Conservation (phyloP, 495 filamentous ascomycete species). For the Rostrohypoxylon terebratum region DNA sequence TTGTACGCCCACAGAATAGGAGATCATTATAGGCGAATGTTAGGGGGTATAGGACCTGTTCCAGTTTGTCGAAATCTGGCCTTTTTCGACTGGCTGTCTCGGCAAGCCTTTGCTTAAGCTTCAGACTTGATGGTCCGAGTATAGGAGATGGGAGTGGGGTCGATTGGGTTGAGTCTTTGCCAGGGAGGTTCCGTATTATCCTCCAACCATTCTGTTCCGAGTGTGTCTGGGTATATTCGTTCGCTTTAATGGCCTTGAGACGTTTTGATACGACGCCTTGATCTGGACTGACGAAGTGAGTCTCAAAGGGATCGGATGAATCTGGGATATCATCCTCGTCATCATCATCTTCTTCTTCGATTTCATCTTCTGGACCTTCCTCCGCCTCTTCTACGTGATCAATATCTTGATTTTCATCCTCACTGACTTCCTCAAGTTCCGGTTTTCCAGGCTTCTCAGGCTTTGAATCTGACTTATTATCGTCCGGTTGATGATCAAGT, state of each 20-base stretch:
- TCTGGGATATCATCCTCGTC: slow-evolving; percentile 65
- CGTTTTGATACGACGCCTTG: slow-evolving; percentile 65
- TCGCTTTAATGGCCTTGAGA: slow-evolving; percentile 64
- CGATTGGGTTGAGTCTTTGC: slow-evolving; percentile 38
- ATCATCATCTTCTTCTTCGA: slow-evolving; percentile 52
- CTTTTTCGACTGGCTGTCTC: slow-evolving; percentile 49
- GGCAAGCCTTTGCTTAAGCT: slow-evolving; percentile 69
- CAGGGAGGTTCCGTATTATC: slow-evolving; percentile 53
- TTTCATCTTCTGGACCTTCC: slow-evolving; percentile 58
- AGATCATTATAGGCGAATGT: slow-evolving; percentile 86
- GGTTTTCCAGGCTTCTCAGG: slow-evolving; percentile 41
- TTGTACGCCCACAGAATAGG: slow-evolving; percentile 76
- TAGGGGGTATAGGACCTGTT: slow-evolving; percentile 66
- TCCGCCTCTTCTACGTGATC: slow-evolving; percentile 63
- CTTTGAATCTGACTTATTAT: slow-evolving; percentile 44
- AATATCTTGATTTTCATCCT: slow-evolving; percentile 55
- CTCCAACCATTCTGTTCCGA: slow-evolving; percentile 56
- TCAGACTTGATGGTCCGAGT: slow-evolving; percentile 59
- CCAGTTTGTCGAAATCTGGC: slow-evolving; percentile 60
- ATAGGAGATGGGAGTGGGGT: slow-evolving; percentile 46
- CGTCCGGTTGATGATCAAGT: slow-evolving; percentile 57
- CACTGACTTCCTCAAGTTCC: slow-evolving; percentile 20
- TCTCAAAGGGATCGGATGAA: slow-evolving; percentile 78
- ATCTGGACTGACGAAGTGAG: slow-evolving; percentile 76
- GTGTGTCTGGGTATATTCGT: slow-evolving; percentile 70